Conservation (phyloP, 2,329 filamentous ascomycete species). For the Fusarium phyllophilum region DNA sequence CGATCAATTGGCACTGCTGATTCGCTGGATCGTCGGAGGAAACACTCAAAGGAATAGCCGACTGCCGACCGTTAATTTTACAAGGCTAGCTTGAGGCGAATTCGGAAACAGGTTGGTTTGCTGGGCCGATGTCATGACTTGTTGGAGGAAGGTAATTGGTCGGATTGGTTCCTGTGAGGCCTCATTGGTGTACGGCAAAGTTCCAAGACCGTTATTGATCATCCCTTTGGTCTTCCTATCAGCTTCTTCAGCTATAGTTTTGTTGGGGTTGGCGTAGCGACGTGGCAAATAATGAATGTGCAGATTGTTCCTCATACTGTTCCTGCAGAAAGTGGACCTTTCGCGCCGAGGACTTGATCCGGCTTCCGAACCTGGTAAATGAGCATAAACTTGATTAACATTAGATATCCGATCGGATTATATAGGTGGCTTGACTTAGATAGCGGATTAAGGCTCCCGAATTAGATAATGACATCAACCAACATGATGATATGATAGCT, state of each 20-base stretch:
- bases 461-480: neutral
- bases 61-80: neutral
- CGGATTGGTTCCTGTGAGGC: neutral
- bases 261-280: neutral
- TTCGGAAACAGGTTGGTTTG: neutral
- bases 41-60: conserved; percentile 17
- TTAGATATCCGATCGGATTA: neutral
- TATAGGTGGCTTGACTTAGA: neutral
- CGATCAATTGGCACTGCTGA: neutral
- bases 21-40: conserved; percentile 21
- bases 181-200: neutral
- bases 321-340: conserved; percentile 6
- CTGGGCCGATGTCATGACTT: conserved; percentile 21
- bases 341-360: neutral
- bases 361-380: neutral
- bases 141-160: neutral
- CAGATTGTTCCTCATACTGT: neutral
- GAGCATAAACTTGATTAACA: neutral
- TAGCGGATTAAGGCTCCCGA: neutral
- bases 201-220: neutral
- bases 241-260: neutral
- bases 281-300: conserved; percentile 1
- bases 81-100: neutral
- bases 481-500: neutral
- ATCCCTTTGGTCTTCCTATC: rapidly evolving